These are phyloP conservation scores for Candida hungchunana DNA, from an alignment of 805 yeast genomes.

Conservation along the genomic window DNA sequence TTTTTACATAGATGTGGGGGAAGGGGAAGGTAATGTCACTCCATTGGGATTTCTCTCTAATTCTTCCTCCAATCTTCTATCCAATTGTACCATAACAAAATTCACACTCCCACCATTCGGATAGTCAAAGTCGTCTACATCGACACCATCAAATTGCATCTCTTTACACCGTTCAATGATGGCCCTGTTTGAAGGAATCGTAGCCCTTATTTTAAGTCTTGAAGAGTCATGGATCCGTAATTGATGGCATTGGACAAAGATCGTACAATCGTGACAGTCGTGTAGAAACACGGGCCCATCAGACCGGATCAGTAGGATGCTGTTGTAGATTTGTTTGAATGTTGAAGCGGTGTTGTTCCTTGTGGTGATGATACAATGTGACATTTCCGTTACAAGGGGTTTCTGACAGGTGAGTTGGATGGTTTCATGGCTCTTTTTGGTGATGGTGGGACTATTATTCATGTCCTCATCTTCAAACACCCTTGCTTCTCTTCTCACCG, in stretches of 20 bases:
- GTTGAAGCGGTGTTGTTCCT: constrained; percentile 12
- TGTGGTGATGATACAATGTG: constrained; percentile 9
- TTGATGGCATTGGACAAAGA: constrained; percentile 22
- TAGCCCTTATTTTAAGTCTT: constrained; percentile 6
- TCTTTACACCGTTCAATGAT: constrained; percentile 20
- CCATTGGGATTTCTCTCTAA: no score
- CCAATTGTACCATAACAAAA: neutral
- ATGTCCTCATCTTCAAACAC: neutral
- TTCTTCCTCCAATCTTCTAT: no score
- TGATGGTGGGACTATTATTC: constrained; percentile 3
- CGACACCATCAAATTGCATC: constrained; percentile 13
- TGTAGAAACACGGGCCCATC: constrained; percentile 20
- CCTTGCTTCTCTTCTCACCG: neutral
- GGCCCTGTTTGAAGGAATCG: constrained; percentile 10
- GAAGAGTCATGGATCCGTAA: constrained; percentile 20
- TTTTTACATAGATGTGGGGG: no score
- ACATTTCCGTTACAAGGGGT: constrained; percentile 9
- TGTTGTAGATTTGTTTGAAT: constrained; percentile 9
- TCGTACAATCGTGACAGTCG: constrained; percentile 7
- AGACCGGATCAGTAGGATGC: constrained; percentile 11
- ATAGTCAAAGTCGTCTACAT: constrained; percentile 21
- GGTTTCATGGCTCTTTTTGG: neutral
- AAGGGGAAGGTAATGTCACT: no score
- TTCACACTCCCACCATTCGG: constrained; percentile 23
- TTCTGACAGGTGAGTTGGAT: constrained; percentile 1